A percentile compares a stretch with the other conserved stretches of the same genome.
Conservation (phyloP, 192 early-diverging fungal genomes). For the Glomus cerebriforme region DNA sequence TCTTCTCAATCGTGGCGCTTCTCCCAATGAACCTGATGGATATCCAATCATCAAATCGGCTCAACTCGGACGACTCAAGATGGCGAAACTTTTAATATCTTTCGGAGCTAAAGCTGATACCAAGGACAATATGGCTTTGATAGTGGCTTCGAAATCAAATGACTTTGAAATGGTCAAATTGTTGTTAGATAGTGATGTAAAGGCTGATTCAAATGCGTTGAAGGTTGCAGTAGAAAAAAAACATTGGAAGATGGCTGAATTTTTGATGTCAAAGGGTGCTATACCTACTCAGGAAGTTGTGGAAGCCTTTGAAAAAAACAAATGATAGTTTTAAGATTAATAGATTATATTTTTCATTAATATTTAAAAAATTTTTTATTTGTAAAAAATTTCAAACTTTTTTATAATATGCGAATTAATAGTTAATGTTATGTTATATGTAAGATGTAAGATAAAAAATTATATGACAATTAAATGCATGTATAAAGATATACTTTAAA, state of each 20-base stretch:
- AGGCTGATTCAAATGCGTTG: conserved; percentile 38
- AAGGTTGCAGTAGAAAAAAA: conserved; percentile 37
- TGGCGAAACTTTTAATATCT: conserved; percentile 37
- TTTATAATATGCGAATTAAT: too few relatives aligned
- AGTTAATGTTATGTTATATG: too few relatives aligned
- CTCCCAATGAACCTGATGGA: conserved; percentile 37
- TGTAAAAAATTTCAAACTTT: background rate
- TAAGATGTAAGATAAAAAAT: too few relatives aligned
- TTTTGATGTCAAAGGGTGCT: conserved; percentile 46
- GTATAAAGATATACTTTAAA: background rate
- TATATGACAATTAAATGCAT: too few relatives aligned
- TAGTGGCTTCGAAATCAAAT: conserved; percentile 30
- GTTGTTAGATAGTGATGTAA: conserved; percentile 40
- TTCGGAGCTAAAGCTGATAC: conserved; percentile 37
- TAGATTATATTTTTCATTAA: background rate
- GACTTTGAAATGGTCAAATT: conserved; percentile 38
- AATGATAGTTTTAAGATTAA: background rate
- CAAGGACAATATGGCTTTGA: conserved; percentile 41
- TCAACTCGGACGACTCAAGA: conserved; percentile 34
- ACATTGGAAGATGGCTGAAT: conserved; percentile 38
- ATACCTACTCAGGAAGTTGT: background rate
- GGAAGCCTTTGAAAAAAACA: background rate
- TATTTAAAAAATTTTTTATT: background rate
- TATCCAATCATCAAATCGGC: conserved; percentile 49
- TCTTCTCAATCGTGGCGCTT: conserved; percentile 41